Base-by-base conservation (phyloP, 495 filamentous ascomycete genomes). In the Rhypophila decipiens region DNA sequence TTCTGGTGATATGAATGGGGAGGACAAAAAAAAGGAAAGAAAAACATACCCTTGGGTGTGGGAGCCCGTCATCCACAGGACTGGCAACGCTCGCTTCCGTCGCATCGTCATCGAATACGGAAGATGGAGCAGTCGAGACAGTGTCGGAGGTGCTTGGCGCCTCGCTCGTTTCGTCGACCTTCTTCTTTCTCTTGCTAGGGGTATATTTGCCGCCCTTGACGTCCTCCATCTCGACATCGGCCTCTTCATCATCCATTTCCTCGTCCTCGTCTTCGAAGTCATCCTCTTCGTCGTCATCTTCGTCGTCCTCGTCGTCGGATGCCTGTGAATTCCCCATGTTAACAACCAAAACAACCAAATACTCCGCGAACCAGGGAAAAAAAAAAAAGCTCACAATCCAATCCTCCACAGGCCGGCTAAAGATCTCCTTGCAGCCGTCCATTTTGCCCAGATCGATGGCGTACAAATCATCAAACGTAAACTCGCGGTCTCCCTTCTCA, bases 401-500 rank as follows among this genome's bases (percentile, higher is more conserved):
- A 59, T 90, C 89, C 57, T 85, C 85, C 13, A 88, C 80, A 59
- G 91, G 86, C 36, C 85, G 71, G 56, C 78, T 85, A 68, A 90
- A 98, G 39, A 93, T 76, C 61, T 94, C 84, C 65, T 86, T 87
- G 52, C 90, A 87, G 11, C 93, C 93, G 59, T 97, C 90, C 47
- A 97, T 69, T 64, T 90, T 94, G 41, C 84, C 89, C 27, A 97
- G 74, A 60, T 97, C 88, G 53, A 97, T 83, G 9, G 87, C 84
- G 60, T 88, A 91, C 74, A 96, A 73, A 56, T 97, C 91, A 60
- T 96, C 89, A 66, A 95, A 94, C 1, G 86, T 95, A 57, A 85
- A 95, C 62, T 98, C 93, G 15, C 86, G 78, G 58, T 97, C 93
- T 18, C 86, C 90, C 65, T 91, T 90, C 59, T 98, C 93, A 56